Percentiles rank a stretch among this genome's conserved stretches.
Evolutionary conservation across 176 grass and related monocot species (phyloP).

Genomic region (Phoenix roebelenii): DNA sequence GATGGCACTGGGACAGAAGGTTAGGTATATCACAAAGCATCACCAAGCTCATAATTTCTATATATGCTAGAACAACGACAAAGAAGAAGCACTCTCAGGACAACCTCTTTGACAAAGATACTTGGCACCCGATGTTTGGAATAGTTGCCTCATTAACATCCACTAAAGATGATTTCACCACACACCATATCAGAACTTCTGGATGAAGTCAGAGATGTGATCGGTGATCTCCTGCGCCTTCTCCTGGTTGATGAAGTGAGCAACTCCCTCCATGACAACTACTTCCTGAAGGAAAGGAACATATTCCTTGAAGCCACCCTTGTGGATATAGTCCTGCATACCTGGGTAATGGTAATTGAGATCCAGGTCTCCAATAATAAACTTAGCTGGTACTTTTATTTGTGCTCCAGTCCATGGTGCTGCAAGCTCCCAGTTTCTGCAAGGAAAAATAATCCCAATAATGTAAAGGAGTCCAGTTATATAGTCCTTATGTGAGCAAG

Average conservation of each 20-base stretch:
- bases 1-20: too few species aligned
- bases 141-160: too few species aligned
- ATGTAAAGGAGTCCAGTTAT: too few species aligned
- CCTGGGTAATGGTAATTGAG: background rate
- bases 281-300: background rate
- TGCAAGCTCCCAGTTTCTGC: slow-evolving; percentile 14
- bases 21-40: too few species aligned
- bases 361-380: background rate
- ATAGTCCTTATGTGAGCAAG: too few species aligned
- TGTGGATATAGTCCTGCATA: slow-evolving; percentile 11
- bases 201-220: slow-evolving; percentile 7
- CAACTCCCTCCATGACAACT: background rate
- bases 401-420: slow-evolving; percentile 7
- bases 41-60: too few species aligned
- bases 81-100: too few species aligned
- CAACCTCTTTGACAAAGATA: too few species aligned
- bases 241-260: slow-evolving; percentile 12
- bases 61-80: too few species aligned
- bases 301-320: slow-evolving; percentile 1
- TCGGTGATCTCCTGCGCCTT: background rate
- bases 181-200: background rate
- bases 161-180: too few species aligned
- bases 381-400: slow-evolving; percentile 1
- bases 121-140: too few species aligned
- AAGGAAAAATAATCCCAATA: background rate